A percentile compares a stretch with the other conserved stretches of the same genome.
Evolutionary conservation across 345 rosid species (phyloP).

Genomic region (Murraya koenigii): DNA sequence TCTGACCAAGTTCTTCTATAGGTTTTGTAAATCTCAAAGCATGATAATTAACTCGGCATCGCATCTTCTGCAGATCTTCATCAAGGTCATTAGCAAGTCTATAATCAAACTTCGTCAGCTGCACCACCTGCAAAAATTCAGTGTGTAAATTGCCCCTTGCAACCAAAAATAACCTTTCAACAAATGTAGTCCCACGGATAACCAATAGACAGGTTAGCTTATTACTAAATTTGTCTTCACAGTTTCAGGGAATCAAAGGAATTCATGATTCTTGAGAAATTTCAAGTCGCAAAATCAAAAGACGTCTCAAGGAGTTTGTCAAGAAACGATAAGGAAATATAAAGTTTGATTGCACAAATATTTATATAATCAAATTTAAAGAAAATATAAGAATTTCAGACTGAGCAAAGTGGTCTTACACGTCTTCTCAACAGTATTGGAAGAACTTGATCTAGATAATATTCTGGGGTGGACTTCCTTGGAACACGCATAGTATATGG

Average conservation of each 20-base stretch:
- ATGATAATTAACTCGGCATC: slow-evolving; percentile 91
- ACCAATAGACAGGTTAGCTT: not conserved
- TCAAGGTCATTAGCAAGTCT: slow-evolving; percentile 90
- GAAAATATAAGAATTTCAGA: not conserved
- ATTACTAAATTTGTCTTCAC: not conserved
- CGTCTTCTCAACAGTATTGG: slow-evolving; percentile 79
- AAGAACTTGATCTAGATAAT: slow-evolving; percentile 92
- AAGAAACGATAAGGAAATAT: not conserved
- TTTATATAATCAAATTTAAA: not conserved
- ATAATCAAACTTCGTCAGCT: slow-evolving; percentile 95
- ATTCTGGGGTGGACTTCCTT: slow-evolving; percentile 89
- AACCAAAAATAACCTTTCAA: not conserved
- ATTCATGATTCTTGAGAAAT: not conserved
- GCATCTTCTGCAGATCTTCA: slow-evolving; percentile 83
- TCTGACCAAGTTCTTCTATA: slow-evolving; percentile 73
- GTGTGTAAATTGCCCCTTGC: slow-evolving; percentile 7
- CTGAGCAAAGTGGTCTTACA: slow-evolving; percentile 42
- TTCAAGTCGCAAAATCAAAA: not conserved
- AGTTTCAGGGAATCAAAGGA: slow-evolving; percentile 7
- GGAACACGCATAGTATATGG: slow-evolving; percentile 98
- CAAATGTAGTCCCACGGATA: not conserved
- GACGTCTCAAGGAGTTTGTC: not conserved
- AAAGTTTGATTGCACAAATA: not conserved
- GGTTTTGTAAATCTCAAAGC: slow-evolving; percentile 88
- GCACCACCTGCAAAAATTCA: slow-evolving; percentile 74